Base-by-base conservation (phyloP, 1,284 basidiomycete genomes). In the Trichosporon sp. region DNA sequence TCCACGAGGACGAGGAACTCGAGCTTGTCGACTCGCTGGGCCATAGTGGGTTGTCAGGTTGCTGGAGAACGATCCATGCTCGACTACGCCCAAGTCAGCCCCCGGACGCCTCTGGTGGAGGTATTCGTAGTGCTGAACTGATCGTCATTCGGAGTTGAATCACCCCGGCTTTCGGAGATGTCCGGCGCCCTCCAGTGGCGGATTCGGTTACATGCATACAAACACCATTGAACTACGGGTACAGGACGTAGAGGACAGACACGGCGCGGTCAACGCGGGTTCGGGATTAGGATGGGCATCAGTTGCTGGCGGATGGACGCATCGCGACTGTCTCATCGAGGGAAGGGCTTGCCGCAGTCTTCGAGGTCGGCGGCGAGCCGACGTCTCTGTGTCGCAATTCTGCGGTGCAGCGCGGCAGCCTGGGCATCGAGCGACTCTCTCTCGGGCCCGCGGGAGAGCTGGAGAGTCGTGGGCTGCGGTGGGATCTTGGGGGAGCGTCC, bases 1-100 rank as follows among this genome's bases (percentile, higher is more conserved):
- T 80, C 78, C n/a, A 80, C 78, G 58, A 80, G 74, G 25, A 80
- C 73, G 23, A 75, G 68, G 63, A 78, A 77, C 60, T 80, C 78
- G 35, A 80, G 74, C 70, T 75, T 80, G 72, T 80, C 78, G 7
- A 80, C 78, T 31, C 69, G 75, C 1, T 66, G 62, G 0, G 64
- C 56, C 60, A 67, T 67, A 23, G 8, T 44, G 58, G 3, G 29
- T n/a, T 60, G 56, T 60, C 56, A 31, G 31, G 56, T 60, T 60
- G 56, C 15, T 6, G 9, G 27, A 31, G 15, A 25, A 15, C 51
- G 56, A 60, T 32, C 27, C 18, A 31, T 31, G 56, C 56, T 31
- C 18, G 56, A n/a, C 6, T 3, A 25, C 47, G 47, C 47, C n/a
- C 47, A 60, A 13, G 27, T 31, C 27, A 11, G 18, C 15, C 29